phyloP scores from a whole-genome alignment of 257 asterid genomes.

The Solanum etuberosum region DNA sequence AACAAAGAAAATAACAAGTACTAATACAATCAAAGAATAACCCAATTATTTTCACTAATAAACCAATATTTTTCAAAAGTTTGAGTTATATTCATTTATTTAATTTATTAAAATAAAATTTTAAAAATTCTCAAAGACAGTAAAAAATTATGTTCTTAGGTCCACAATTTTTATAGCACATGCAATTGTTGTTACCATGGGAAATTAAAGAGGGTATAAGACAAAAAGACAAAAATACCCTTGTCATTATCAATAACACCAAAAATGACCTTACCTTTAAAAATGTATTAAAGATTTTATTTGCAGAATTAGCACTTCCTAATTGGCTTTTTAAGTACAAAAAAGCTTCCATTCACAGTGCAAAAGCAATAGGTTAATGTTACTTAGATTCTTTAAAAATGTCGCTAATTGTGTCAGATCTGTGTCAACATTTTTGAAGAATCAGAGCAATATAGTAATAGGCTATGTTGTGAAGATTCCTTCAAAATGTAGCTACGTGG shows the following conservation, averaged over 20 bases:
- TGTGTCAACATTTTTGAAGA: not conserved
- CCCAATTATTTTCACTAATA: too few relatives aligned
- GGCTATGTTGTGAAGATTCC: not conserved
- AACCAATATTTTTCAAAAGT: not conserved
- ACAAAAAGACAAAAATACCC: constrained; percentile 26
- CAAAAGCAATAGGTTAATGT: not conserved
- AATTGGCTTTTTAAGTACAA: constrained; percentile 7
- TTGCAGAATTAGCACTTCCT: not conserved
- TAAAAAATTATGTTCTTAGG: constrained; percentile 5
- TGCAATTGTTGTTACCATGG: constrained; percentile 18
- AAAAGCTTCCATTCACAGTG: not conserved
- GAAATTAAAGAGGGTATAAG: not conserved
- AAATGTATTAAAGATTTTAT: constrained; percentile 14
- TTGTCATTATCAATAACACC: not conserved
- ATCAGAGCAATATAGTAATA: not conserved
- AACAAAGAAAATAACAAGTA: not conserved
- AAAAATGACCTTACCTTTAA: not conserved
- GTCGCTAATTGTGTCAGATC: too few relatives aligned
- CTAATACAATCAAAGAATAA: too few relatives aligned
- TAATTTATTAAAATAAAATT: not conserved
- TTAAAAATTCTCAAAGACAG: not conserved
- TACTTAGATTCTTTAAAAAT: not conserved
- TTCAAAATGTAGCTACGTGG: not conserved
- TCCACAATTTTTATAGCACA: constrained; percentile 40
- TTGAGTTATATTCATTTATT: not conserved